Base-by-base conservation (phyloP, 768 basidiomycete species). In the Serendipita sp. region DNA sequence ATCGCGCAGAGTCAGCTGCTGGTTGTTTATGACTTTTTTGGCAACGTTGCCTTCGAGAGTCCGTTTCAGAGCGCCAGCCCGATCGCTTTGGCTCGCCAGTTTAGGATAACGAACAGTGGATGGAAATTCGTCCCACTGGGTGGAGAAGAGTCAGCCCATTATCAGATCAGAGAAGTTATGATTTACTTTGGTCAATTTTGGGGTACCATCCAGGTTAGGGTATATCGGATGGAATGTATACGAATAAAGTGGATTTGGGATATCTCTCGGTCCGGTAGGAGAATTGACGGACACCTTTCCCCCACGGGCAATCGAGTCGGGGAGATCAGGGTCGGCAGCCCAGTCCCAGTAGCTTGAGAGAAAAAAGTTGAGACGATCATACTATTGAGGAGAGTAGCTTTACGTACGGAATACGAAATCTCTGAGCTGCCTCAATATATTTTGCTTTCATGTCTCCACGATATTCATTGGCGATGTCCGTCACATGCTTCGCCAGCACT, bases 291-390 rank as follows among this genome's bases (percentile, higher is more conserved):
- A 75, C 33, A 77, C 73, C 24, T 70, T 63, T 50, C 66, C 65
- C 34, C 69, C 62, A 11, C 69, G 67, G 51, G 76, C 75, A 42
- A 79, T 72, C 62, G 75, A 72, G 1, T 58, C 53, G 3, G 78
- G 77, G 30, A 75, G 76, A 16, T 74, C 69, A 1, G 70, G 34
- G n/a, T 74, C 72, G 3, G 34, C 51, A 3, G 79, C 78, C 79
- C 79, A 81, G 67, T 81, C 79, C 79, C 79, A 81, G 70, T 75
- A 81, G 11, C 53, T 58, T 58, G 22, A n/a, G 53, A 5, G 45
- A 11, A 9, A 20, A 26, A 9, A 58, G 67, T 58, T 74, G 75
- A 78, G n/a, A 2, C 45, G n/a, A n/a, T n/a, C n/a, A n/a, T n/a
- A n/a, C n/a, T n/a, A 48, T 48, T n/a, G n/a, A 26, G 28, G 13